Conservation (phyloP, 768 basidiomycete species). For the Trametes gibbosa region DNA sequence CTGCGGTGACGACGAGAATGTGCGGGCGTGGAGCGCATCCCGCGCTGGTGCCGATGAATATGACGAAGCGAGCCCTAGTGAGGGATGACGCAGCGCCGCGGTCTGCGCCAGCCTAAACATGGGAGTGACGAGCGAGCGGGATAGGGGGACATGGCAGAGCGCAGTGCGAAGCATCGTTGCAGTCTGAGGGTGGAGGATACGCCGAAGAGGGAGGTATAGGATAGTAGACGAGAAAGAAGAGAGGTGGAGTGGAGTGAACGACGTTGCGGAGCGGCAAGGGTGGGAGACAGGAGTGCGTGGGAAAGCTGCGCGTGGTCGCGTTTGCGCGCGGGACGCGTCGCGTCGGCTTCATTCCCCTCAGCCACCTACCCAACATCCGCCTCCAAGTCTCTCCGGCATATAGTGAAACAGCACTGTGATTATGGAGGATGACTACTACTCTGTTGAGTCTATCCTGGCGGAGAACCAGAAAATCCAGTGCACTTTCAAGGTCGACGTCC, state of each 20-base stretch:
- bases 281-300: constrained; percentile 1
- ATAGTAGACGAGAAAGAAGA: too few species aligned
- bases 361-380: not conserved
- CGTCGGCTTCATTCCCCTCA: constrained; percentile 8
- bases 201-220: not conserved
- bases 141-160: not conserved
- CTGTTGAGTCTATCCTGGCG: constrained; percentile 85
- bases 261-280: not conserved
- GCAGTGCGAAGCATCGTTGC: constrained; percentile 4
- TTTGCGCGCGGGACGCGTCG: constrained; percentile 16
- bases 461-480: constrained; percentile 96
- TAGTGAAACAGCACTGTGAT: not conserved
- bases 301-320: constrained; percentile 15
- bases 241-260: not conserved
- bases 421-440: constrained; percentile 94
- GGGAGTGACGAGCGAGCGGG: constrained; percentile 3
- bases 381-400: too few species aligned
- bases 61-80: not conserved
- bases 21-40: constrained; percentile 6
- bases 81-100: constrained; percentile 2
- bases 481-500: constrained; percentile 83
- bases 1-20: constrained; percentile 12
- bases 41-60: not conserved
- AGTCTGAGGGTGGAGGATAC: not conserved
- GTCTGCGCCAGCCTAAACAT: constrained; percentile 11